A percentile compares a stretch with the other conserved stretches of the same genome.
phyloP scores from a whole-genome alignment of 225 moss, liverwort and hornwort species.

The Straminergon stramineum region DNA sequence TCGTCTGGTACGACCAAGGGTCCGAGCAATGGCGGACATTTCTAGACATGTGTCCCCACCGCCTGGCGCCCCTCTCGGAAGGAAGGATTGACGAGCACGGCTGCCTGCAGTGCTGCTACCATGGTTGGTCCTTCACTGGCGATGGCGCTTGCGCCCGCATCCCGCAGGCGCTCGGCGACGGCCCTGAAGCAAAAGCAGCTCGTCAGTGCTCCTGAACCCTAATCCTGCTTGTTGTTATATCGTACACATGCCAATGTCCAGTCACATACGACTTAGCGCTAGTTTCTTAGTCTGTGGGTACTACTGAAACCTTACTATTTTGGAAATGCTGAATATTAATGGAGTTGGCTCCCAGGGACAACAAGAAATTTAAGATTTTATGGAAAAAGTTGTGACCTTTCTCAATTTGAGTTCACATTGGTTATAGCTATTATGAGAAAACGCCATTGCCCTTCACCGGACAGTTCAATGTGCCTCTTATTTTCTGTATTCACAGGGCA shows the following conservation, averaged over 20 bases:
- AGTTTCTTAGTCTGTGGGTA: background rate
- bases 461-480: no score
- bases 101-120: constrained; percentile 74
- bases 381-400: background rate
- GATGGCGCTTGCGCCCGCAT: constrained; percentile 62
- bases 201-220: background rate
- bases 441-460: background rate
- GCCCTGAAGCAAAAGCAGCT: constrained; percentile 59
- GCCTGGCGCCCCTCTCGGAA: constrained; percentile 59
- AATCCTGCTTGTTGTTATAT: background rate
- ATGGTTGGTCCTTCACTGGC: constrained; percentile 65
- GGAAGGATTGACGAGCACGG: constrained; percentile 67
- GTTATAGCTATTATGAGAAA: background rate
- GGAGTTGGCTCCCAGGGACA: background rate
- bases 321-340: background rate
- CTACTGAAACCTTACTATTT: background rate
- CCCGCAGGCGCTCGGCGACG: constrained; percentile 61
- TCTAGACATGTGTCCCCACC: constrained; percentile 66
- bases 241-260: background rate
- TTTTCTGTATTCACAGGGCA: no score
- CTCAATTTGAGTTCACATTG: background rate
- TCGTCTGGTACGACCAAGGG: constrained; percentile 63
- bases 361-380: background rate
- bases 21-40: constrained; percentile 44
- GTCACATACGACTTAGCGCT: background rate